These are phyloP conservation scores for Penicillium sp. DNA, from an alignment of 2,329 filamentous ascomycete species.

Conservation along the genomic window DNA sequence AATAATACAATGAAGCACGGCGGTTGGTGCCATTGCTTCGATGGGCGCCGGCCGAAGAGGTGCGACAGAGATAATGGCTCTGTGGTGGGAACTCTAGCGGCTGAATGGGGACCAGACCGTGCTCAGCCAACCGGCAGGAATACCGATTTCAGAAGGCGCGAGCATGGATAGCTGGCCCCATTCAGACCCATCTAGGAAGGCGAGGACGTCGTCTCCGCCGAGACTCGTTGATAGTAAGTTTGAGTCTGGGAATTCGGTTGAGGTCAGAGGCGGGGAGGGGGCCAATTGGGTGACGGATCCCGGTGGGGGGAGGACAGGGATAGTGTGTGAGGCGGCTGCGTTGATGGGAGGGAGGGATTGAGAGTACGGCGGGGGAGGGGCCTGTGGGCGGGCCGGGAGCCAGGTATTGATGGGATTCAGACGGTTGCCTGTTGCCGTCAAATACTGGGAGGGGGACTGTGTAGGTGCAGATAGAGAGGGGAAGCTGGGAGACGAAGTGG, in stretches of 20 bases:
- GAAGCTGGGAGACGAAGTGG: constrained; percentile 33
- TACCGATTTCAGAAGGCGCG: constrained; percentile 32
- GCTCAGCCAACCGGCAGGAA: constrained; percentile 37
- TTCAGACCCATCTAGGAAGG: constrained; percentile 38
- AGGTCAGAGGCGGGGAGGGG: constrained; percentile 33
- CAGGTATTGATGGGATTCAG: constrained; percentile 43
- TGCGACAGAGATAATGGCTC: background rate
- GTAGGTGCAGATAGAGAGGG: constrained; percentile 31
- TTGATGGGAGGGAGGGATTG: constrained; percentile 42
- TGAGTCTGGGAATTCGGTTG: constrained; percentile 26
- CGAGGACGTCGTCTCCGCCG: constrained; percentile 39
- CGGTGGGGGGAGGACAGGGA: constrained; percentile 38
- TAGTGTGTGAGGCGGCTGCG: constrained; percentile 30
- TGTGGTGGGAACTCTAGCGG: constrained; percentile 16
- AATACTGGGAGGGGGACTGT: constrained; percentile 30
- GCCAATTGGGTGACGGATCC: constrained; percentile 31
- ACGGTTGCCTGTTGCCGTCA: constrained; percentile 30
- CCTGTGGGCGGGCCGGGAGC: constrained; percentile 33
- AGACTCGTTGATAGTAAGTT: constrained; percentile 34
- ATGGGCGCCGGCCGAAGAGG: background rate
- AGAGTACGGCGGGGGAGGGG: constrained; percentile 35
- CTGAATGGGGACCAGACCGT: constrained; percentile 35
- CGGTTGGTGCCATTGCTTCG: background rate
- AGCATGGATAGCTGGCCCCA: constrained; percentile 29
- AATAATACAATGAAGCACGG: constrained; percentile 28